A percentile compares a stretch with the other conserved stretches of the same genome.
These are phyloP conservation scores for Aspergillus bombycis DNA, from an alignment of 2,329 filamentous ascomycete genomes.

Conservation along the genomic window DNA sequence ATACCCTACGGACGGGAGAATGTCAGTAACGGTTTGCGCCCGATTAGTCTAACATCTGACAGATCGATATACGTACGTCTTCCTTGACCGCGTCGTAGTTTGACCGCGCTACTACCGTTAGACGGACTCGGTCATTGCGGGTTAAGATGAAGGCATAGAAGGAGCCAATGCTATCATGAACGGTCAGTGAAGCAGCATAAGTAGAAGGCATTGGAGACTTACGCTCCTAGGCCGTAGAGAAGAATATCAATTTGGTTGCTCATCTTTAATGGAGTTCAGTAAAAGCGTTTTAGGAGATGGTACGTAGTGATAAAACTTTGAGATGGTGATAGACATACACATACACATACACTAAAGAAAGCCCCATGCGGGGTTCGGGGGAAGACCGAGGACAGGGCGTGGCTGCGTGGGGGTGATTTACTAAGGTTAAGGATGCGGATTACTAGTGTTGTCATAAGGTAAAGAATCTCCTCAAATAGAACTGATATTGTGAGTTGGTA, in stretches of 20 bases:
- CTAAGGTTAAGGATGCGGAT: not conserved
- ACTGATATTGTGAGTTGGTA: not conserved
- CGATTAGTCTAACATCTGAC: not conserved
- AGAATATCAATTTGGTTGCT: conserved; percentile 45
- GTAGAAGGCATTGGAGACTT: conserved; percentile 29
- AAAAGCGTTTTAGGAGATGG: not conserved
- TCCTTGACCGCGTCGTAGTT: conserved; percentile 48
- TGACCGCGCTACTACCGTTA: conserved; percentile 49
- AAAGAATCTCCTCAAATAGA: not conserved
- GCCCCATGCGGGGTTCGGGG: conserved; percentile 11
- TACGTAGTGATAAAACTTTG: not conserved
- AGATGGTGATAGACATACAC: not conserved
- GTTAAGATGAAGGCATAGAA: conserved; percentile 60
- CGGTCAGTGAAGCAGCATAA: not conserved
- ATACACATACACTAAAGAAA: not conserved
- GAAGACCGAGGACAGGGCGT: conserved; percentile 6
- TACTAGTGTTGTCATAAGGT: not conserved
- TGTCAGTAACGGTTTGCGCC: not conserved
- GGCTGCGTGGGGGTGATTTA: conserved; percentile 9
- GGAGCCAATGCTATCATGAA: conserved; percentile 54
- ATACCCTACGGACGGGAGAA: conserved; percentile 37
- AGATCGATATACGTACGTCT: conserved; percentile 31
- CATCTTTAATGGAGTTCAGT: conserved; percentile 24
- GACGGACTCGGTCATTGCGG: conserved; percentile 41
- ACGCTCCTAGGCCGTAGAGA: conserved; percentile 59